These are phyloP conservation scores for Acanthamoeba comandoni DNA, from an alignment of 208 protist genomes.

Conservation along the genomic window DNA sequence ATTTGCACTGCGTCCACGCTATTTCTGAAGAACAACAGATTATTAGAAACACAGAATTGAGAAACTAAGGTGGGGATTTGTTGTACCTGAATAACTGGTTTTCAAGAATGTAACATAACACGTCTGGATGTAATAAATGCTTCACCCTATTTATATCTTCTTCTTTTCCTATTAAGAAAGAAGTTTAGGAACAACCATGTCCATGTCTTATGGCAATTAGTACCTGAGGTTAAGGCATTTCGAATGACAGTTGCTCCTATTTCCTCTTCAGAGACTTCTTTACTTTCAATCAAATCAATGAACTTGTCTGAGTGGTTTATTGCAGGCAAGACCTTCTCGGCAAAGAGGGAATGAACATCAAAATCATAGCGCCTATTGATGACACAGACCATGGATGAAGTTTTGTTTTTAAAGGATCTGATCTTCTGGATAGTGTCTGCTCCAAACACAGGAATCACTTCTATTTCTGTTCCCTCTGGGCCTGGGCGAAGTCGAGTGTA, in stretches of 20 bases:
- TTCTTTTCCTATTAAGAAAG: too few relatives aligned
- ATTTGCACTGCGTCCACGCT: too few relatives aligned
- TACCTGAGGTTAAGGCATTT: background rate
- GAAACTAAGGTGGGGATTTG: too few relatives aligned
- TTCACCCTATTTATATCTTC: too few relatives aligned
- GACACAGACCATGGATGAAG: conserved; percentile 59
- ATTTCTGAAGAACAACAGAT: too few relatives aligned
- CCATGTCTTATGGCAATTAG: too few relatives aligned
- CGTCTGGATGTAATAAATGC: too few relatives aligned
- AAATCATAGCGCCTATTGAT: conserved; percentile 68
- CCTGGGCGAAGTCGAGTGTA: too few relatives aligned
- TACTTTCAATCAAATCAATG: conserved; percentile 47
- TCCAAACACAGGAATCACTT: conserved; percentile 63
- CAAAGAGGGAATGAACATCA: conserved; percentile 9
- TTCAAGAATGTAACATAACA: too few relatives aligned
- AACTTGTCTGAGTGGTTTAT: background rate
- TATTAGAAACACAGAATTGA: too few relatives aligned
- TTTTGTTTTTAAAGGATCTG: conserved; percentile 64
- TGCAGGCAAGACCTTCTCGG: conserved; percentile 27
- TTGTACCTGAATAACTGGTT: too few relatives aligned
- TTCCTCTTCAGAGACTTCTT: background rate
- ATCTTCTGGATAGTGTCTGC: conserved; percentile 30
- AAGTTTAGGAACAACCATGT: too few relatives aligned
- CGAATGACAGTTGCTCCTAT: background rate
- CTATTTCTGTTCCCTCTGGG: background rate